These are phyloP conservation scores for Saccharomyces hybrid DNA, from an alignment of 1,139 yeast species.

Conservation along the genomic window DNA sequence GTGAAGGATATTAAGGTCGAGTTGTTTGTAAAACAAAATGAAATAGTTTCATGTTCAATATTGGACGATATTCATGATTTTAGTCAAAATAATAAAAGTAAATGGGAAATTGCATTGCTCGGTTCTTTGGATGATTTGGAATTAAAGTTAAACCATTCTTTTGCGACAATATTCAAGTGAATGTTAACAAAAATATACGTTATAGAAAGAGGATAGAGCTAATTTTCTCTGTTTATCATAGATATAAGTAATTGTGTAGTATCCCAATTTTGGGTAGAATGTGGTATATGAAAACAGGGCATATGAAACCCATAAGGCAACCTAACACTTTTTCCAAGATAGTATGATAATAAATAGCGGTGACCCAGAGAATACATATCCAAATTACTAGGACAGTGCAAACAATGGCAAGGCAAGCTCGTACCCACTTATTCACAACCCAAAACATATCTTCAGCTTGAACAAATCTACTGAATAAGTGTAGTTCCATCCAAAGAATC, in stretches of 20 bases:
- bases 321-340: constrained; percentile 49
- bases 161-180: not conserved
- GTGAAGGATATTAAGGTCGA: constrained; percentile 9
- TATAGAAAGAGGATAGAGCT: not conserved
- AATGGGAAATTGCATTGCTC: constrained; percentile 9
- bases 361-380: constrained; percentile 42
- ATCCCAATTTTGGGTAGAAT: constrained; percentile 16
- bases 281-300: constrained; percentile 35
- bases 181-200: not conserved
- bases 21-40: constrained; percentile 12
- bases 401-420: constrained; percentile 7
- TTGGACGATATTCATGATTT: constrained; percentile 6
- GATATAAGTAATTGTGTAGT: constrained; percentile 15
- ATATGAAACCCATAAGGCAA: constrained; percentile 38
- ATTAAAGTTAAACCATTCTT: constrained; percentile 7
- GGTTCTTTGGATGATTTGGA: constrained; percentile 16
- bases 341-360: constrained; percentile 59
- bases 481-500: constrained; percentile 36
- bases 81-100: constrained; percentile 1
- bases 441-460: constrained; percentile 10
- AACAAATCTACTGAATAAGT: constrained; percentile 12
- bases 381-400: constrained; percentile 32
- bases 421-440: constrained; percentile 7
- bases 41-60: constrained; percentile 14
- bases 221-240: not conserved